Evolutionary conservation across 371 early-diverging fungal species (phyloP).

Genomic region (Rhizomucor miehei): DNA sequence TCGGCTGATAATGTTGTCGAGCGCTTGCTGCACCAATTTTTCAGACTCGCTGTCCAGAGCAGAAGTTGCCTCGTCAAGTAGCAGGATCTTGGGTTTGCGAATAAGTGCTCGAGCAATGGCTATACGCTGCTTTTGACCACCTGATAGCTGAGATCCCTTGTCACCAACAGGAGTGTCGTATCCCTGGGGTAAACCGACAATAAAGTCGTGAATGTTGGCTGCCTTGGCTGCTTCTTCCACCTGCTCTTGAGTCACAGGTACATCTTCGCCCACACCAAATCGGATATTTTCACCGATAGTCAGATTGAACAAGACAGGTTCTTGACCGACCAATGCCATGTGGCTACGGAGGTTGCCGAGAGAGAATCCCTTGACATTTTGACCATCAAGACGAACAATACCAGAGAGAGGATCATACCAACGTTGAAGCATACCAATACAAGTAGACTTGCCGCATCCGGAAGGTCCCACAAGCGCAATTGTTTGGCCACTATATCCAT

Average conservation of each 20-base stretch:
- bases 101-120: conserved; percentile 61
- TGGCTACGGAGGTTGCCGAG: conserved; percentile 61
- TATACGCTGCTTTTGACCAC: conserved; percentile 27
- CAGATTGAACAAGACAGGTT: conserved; percentile 77
- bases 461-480: conserved; percentile 73
- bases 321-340: conserved; percentile 85
- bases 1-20: conserved; percentile 66
- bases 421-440: conserved; percentile 78
- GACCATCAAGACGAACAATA: conserved; percentile 57
- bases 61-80: conserved; percentile 96
- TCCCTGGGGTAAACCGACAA: conserved; percentile 59
- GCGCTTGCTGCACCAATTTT: conserved; percentile 80
- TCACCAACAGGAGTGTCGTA: conserved; percentile 81
- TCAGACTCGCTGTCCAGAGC: conserved; percentile 89
- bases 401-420: conserved; percentile 78
- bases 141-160: conserved; percentile 51
- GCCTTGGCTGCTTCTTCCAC: conserved; percentile 55
- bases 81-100: conserved; percentile 77
- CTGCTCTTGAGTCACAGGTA: conserved; percentile 47
- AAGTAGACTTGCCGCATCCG: conserved; percentile 74
- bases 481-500: conserved; percentile 69
- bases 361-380: conserved; percentile 59
- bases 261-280: conserved; percentile 55
- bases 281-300: conserved; percentile 78
- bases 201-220: conserved; percentile 78